These are phyloP conservation scores for Debaryomyces singareniensis DNA, from an alignment of 1,139 yeast species.

Conservation along the genomic window DNA sequence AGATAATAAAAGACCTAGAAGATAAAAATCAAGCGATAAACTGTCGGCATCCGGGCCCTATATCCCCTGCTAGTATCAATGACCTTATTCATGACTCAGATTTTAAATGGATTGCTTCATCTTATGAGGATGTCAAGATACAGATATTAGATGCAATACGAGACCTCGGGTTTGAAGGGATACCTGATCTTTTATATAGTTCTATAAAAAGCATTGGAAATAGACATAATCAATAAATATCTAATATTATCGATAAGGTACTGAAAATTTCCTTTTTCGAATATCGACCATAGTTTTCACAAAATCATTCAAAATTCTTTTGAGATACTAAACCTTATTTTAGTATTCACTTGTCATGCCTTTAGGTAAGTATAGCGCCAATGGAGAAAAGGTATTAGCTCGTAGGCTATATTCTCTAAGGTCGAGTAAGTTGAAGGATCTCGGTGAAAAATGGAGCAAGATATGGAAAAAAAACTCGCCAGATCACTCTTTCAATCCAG, in stretches of 20 bases:
- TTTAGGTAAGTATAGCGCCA: too few relatives aligned
- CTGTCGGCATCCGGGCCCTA: constrained; percentile 41
- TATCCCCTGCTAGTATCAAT: constrained; percentile 25
- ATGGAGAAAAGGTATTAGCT: too few relatives aligned
- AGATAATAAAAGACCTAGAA: constrained; percentile 42
- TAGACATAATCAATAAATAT: constrained; percentile 7
- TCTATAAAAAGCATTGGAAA: constrained; percentile 38
- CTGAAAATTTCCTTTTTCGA: too few relatives aligned
- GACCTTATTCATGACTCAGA: constrained; percentile 14
- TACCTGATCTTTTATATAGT: constrained; percentile 39
- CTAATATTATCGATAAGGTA: too few relatives aligned
- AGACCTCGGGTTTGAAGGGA: constrained; percentile 31
- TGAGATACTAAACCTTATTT: too few relatives aligned
- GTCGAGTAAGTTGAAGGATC: constrained; percentile 11
- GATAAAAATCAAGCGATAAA: constrained; percentile 24
- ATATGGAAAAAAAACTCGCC: constrained; percentile 43
- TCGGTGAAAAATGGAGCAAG: constrained; percentile 48
- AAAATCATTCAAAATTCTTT: too few relatives aligned
- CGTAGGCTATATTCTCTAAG: too few relatives aligned
- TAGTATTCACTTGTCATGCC: too few relatives aligned
- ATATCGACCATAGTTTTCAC: too few relatives aligned
- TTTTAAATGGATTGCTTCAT: constrained; percentile 22
- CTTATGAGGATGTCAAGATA: constrained; percentile 34
- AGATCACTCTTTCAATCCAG: constrained; percentile 38
- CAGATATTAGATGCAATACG: constrained; percentile 30